These are phyloP conservation scores for Cladosporium austrohemisphaericum DNA, from an alignment of 2,329 filamentous ascomycete genomes.

Conservation along the genomic window DNA sequence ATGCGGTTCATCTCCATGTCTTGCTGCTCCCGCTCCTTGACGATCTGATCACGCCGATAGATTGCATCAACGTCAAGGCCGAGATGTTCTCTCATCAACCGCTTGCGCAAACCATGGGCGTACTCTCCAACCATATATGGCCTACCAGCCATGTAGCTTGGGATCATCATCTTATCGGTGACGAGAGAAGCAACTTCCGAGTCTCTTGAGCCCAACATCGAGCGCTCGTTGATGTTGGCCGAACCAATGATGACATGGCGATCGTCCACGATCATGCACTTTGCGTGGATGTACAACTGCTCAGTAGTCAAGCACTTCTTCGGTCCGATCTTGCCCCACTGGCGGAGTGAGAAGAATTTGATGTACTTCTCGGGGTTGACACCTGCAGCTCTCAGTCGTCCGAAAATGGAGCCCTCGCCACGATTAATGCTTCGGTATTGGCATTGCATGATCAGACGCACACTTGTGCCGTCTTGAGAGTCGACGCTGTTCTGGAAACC, in stretches of 20 bases:
- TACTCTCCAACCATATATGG: slow-evolving; percentile 90
- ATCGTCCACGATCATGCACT: slow-evolving; percentile 94
- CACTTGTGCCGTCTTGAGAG: slow-evolving; percentile 87
- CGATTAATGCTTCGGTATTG: slow-evolving; percentile 95
- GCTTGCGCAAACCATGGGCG: slow-evolving; percentile 85
- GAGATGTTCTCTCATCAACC: slow-evolving; percentile 93
- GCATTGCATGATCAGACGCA: slow-evolving; percentile 93
- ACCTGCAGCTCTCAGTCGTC: slow-evolving; percentile 68
- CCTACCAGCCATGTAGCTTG: slow-evolving; percentile 84
- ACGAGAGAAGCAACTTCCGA: slow-evolving; percentile 89
- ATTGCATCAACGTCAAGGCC: slow-evolving; percentile 94
- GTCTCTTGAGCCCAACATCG: slow-evolving; percentile 86
- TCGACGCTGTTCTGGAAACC: slow-evolving; percentile 97
- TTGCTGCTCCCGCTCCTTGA: slow-evolving; percentile 47
- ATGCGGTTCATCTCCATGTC: slow-evolving; percentile 54
- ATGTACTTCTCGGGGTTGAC: slow-evolving; percentile 96
- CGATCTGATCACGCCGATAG: slow-evolving; percentile 33
- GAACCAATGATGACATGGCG: slow-evolving; percentile 90
- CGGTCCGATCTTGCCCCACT: slow-evolving; percentile 87
- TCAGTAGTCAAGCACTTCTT: slow-evolving; percentile 84
- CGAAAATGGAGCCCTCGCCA: slow-evolving; percentile 88
- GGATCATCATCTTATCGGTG: slow-evolving; percentile 87
- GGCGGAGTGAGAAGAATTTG: slow-evolving; percentile 84
- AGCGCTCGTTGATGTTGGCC: slow-evolving; percentile 97
- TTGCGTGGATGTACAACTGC: slow-evolving; percentile 96